Conservation (phyloP, 768 basidiomycete species). For the Tylopilus felleus region DNA sequence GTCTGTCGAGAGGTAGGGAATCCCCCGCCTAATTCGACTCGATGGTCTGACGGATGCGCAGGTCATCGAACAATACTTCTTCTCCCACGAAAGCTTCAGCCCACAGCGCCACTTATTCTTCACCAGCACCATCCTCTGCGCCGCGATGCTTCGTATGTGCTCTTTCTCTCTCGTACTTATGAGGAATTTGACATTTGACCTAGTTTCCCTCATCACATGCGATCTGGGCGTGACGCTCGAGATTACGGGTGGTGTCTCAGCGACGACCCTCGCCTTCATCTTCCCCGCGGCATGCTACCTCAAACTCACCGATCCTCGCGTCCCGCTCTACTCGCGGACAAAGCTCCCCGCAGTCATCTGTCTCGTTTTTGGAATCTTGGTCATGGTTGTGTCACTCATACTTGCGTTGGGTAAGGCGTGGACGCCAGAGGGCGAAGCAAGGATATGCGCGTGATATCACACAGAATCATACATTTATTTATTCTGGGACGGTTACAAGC, state of each 20-base stretch:
- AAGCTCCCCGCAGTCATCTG: conserved; percentile 78
- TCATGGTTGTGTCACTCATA: conserved; percentile 74
- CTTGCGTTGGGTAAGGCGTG: conserved; percentile 78
- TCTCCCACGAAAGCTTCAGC: conserved; percentile 81
- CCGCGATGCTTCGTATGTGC: conserved; percentile 75
- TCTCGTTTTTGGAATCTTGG: conserved; percentile 67
- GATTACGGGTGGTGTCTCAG: conserved; percentile 95
- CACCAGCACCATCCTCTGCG: conserved; percentile 78
- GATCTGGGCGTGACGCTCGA: conserved; percentile 98
- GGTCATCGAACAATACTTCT: conserved; percentile 97
- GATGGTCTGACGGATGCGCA: conserved; percentile 28
- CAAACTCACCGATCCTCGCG: conserved; percentile 55
- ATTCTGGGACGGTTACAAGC: conserved; percentile 7
- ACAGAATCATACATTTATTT: conserved; percentile 21
- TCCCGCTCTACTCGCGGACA: conserved; percentile 63
- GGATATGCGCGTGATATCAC: conserved; percentile 60
- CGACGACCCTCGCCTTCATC: conserved; percentile 89
- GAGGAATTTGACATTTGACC: not conserved
- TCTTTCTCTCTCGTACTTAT: not conserved
- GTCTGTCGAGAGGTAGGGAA: conserved; percentile 86
- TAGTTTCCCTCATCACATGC: conserved; percentile 90
- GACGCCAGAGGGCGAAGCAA: conserved; percentile 66
- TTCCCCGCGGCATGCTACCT: conserved; percentile 87
- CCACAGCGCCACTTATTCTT: conserved; percentile 85
- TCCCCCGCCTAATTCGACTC: not conserved